Base-by-base conservation (phyloP, 1,284 basidiomycete species). In the Tilletia setariae region DNA sequence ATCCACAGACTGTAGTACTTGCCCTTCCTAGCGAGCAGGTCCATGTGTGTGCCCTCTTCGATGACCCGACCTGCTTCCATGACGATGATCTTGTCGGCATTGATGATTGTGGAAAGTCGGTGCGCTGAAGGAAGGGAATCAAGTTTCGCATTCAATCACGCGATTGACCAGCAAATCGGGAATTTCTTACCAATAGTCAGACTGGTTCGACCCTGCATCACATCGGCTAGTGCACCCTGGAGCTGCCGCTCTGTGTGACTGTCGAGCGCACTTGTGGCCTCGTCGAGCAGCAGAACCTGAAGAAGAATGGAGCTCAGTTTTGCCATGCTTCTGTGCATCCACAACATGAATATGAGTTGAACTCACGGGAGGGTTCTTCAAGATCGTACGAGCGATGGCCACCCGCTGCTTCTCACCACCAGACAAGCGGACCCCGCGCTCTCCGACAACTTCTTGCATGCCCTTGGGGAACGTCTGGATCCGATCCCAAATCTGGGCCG, bases 361-460 rank as follows among this genome's bases (percentile, higher is more conserved):
- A 51, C 64, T 65, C 64, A 65, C 65, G 9, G 56, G 56, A 19
- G 93, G 91, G 78, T 90, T 90, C 84, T 94, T 94, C 67, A 92
- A 84, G 63, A 95, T 85, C 1, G 92, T 93, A 64, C 92, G 86
- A 0, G 93, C 92, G 76, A 96, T 90, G 13, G 93, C 90, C 13
- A 93, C 90, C 2, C 90, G 86, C 79, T 93, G 92, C 84, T 91
- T 91, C 84, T 93, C 91, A 42, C 80, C 80, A 0, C 85, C 84
- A 4, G 76, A 79, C 62, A 94, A 84, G 61, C 91, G 85, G 16
- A 93, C 88, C 40, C 92, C 92, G 35, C 92, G 87, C 83, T 94
- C 92, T 35, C 90, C 90, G 19, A 91, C 90, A 65, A 87, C 85
- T 32, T 92, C 94, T 40, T 90, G 87, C 81, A 85, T 86, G 78